Base-by-base conservation (phyloP, 352 stramenopile species). In the Stramenopiles sp. region DNA sequence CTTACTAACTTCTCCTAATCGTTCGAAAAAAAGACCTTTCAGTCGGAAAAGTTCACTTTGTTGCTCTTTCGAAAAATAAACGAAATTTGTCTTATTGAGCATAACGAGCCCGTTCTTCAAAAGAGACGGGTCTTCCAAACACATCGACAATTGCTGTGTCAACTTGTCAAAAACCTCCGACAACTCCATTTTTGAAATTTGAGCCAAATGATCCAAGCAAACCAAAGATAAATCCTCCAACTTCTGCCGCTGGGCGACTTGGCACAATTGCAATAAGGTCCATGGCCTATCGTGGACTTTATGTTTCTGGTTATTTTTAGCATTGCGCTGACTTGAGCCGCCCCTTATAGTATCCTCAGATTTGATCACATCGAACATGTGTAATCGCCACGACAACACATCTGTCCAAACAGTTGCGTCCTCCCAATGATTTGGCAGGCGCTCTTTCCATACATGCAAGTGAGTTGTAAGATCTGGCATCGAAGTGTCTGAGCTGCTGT, bases 341-440 rank as follows among this genome's bases (percentile, higher is more conserved):
- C n/a, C n/a, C 27, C 55, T 22, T 22, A 22, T 25, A 94, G 95
- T 30, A 89, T 93, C 30, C 83, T 94, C 85, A 27, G 55, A 71
- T 31, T 94, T 94, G 31, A 96, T 88, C 31, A 93, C 87, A 82
- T 93, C 87, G 85, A 96, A 95, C 88, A 97, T 95, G 87, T 97
- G 91, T 75, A 90, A 91, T 30, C 92, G 88, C 92, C 92, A 97
- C 80, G 90, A 96, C 27, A 97, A 85, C 33, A 97, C 93, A 80
- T 96, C 91, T 82, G 96, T 92, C 92, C 92, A 97, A 7, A 95
- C 84, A 80, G 95, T 84, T 84, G 96, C 93, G 8, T 90, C 90
- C 39, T 97, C 92, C 90, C 92, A 96, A 84, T 94, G 94, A 85
- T 97, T 97, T 7, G 92, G 92, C 75, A 97, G 85, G 0, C 92